Evolutionary conservation across 2,329 filamentous ascomycete genomes (phyloP), one percentile per base, ranked within the genome.

Genomic region (Ophioceras dolichostomum): DNA sequence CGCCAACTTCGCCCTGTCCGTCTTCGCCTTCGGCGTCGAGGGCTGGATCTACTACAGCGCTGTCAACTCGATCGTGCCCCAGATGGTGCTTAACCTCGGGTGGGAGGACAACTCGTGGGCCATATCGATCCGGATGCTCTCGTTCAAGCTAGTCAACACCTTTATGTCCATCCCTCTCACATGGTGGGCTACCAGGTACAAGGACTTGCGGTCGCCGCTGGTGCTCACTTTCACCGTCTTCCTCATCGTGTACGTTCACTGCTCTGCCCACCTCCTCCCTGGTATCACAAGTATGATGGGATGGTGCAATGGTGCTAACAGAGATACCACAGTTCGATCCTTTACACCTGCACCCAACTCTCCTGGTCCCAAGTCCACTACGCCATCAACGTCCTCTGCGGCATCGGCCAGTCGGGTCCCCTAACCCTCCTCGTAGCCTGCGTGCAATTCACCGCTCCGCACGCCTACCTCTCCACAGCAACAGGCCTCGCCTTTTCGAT

Each of bases 21-120:
- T 67, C 9, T 71, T 73, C 47, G 70, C 70, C 4, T 73, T 73
- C 42, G 64, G 65, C 3, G 65, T 73, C 24, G 70, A 75, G 51
- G 70, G 70, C 12, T 75, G 69, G 69, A 69, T 74, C 38, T 74
- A 71, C 47, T 70, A 70, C 51, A 63, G 59, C 38, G 67, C 67
- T 2, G 64, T 71, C 40, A 70, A 70, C 49, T 61, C 61, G 17
- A 53, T 69, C 34, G 65, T 65, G 2, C 65, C 66, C 2, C 61
- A 68, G 39, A 61, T 70, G 34, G 54, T 64, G 3, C 56, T 70
- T 4, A 57, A 69, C 41, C 55, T 70, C 4, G 67, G 66, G 4
- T 70, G 67, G 40, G 58, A 66, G 43, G 55, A 54, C 10, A 52
- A 61, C 34, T 46, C 64, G 0, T 71, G 65, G 65, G 45, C 42